These are phyloP conservation scores for Botryosphaeria dothidea DNA, from an alignment of 2,329 filamentous ascomycete species.

Conservation along the genomic window DNA sequence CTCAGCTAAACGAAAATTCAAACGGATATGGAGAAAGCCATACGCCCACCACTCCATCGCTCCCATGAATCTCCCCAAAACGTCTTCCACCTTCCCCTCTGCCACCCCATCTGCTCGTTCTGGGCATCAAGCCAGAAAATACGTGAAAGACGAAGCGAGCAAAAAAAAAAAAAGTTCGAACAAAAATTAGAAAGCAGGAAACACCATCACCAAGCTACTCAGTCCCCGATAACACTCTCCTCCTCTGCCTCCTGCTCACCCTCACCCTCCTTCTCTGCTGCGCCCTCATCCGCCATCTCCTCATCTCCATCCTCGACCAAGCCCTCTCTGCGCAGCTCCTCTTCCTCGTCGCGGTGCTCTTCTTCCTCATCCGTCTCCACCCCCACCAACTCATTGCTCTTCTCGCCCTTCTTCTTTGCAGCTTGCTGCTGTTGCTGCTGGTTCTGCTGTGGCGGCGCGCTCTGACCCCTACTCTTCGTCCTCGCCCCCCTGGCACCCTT, in stretches of 20 bases:
- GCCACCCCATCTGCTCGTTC: background rate
- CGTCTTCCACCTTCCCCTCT: background rate
- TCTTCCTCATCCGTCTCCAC: conserved; percentile 42
- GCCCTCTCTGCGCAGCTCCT: conserved; percentile 23
- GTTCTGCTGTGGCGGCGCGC: background rate
- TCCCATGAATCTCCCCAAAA: background rate
- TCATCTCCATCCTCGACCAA: conserved; percentile 23
- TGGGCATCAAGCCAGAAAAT: background rate
- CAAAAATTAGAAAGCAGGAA: background rate
- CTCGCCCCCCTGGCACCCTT: conserved; percentile 43
- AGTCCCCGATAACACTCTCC: conserved; percentile 47
- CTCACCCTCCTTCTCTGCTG: conserved; percentile 24
- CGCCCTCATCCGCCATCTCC: conserved; percentile 27
- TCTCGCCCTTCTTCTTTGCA: conserved; percentile 19
- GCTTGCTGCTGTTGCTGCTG: conserved; percentile 29
- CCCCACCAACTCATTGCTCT: conserved; percentile 37
- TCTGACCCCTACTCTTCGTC: conserved; percentile 35
- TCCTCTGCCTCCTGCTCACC: conserved; percentile 42
- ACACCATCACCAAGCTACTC: background rate
- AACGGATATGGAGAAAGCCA: background rate
- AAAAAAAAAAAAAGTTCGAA: background rate
- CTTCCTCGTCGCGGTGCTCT: conserved; percentile 41
- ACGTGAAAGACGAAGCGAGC: too few species aligned
- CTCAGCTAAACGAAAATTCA: too few species aligned
- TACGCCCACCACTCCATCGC: background rate